A percentile compares a stretch with the other conserved stretches of the same genome.
Evolutionary conservation across 1,139 yeast species (phyloP).

Genomic region (Hanseniaspora uvarum): DNA sequence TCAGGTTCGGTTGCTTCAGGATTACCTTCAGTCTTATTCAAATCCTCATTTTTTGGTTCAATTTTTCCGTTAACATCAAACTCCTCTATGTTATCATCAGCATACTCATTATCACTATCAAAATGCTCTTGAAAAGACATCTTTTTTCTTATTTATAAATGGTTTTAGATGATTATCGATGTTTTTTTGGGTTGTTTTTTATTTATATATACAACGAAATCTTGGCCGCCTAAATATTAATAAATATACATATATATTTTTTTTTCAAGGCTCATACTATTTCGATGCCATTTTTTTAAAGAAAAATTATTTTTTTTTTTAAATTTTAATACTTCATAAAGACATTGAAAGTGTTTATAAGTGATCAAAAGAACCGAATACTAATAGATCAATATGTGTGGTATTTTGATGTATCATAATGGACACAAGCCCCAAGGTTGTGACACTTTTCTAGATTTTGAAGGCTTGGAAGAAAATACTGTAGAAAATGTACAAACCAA

Average conservation of each 20-base stretch:
- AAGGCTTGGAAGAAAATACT: constrained; percentile 5
- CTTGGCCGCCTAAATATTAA: too few species aligned
- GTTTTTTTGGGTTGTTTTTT: neutral
- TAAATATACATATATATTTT: too few species aligned
- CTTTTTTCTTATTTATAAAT: neutral
- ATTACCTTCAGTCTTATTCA: neutral
- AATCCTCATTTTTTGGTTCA: neutral
- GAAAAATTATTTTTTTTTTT: too few species aligned
- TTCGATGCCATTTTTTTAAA: too few species aligned
- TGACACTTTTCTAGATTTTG: neutral
- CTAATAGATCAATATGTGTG: constrained; percentile 9
- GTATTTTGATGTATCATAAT: constrained; percentile 15
- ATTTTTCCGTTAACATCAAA: constrained; percentile 1
- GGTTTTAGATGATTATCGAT: too few species aligned
- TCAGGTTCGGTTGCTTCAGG: neutral
- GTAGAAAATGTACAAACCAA: neutral
- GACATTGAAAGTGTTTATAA: neutral
- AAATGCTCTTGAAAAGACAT: constrained; percentile 15
- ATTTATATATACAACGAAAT: too few species aligned
- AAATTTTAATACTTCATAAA: neutral
- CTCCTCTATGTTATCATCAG: neutral
- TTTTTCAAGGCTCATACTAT: too few species aligned
- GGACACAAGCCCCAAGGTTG: neutral
- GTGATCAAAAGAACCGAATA: neutral
- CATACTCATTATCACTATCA: neutral